Evolutionary conservation across 139 green algal genomes (phyloP).

Genomic region (Chlamydomonas sp.): DNA sequence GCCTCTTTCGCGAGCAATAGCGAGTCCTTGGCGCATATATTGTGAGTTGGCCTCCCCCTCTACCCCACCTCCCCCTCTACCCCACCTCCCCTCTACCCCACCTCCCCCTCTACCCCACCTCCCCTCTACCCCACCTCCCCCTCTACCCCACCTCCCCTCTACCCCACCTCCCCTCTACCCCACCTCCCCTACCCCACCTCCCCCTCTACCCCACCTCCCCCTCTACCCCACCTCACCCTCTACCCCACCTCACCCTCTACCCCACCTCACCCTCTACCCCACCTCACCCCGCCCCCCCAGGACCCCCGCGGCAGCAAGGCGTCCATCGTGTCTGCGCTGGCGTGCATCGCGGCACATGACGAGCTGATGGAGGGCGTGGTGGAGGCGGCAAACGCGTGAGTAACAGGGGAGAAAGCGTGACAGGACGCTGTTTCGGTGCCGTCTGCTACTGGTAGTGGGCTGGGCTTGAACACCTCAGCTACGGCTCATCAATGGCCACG

Average conservation of each 20-base stretch:
- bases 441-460: neutral
- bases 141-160: too few relatives aligned
- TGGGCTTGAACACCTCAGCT: neutral
- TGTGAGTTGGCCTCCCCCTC: too few relatives aligned
- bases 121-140: neutral
- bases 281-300: neutral
- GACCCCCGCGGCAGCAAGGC: slow-evolving; percentile 27
- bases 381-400: slow-evolving; percentile 15
- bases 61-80: neutral
- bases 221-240: too few relatives aligned
- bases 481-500: too few relatives aligned
- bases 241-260: too few relatives aligned
- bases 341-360: neutral
- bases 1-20: too few relatives aligned
- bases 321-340: slow-evolving; percentile 17
- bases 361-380: slow-evolving; percentile 39
- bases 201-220: too few relatives aligned
- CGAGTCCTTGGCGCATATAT: too few relatives aligned
- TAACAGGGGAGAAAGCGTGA: neutral
- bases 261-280: neutral
- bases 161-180: too few relatives aligned
- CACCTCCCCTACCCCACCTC: too few relatives aligned
- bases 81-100: neutral
- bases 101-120: neutral
- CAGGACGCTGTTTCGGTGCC: neutral